Base-by-base conservation (phyloP, 768 basidiomycete genomes). In the Lentinula lateritia region DNA sequence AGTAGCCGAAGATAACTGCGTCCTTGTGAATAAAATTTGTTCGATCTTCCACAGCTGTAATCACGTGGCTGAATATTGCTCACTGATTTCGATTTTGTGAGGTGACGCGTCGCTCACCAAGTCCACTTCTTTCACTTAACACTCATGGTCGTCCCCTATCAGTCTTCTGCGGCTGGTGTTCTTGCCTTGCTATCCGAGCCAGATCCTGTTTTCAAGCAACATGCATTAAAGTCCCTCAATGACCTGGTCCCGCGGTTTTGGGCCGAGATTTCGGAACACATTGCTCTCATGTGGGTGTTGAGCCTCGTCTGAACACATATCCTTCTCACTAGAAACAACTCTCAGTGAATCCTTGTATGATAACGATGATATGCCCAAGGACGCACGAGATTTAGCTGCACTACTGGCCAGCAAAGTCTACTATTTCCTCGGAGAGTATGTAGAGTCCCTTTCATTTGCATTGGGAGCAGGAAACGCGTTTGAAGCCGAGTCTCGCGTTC, bases 351-450 rank as follows among this genome's bases (percentile, higher is more conserved):
- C 88, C 0, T 76, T 99, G 3, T 94, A 96, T 66, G 97, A 98
- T 75, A 85, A 82, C 61, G 80, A 89, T 12, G 84, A 89, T 41
- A 80, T 98, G 7, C 82, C 90, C 0, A 81, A 84, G 64, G 78
- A 86, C 55, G 85, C 89, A 13, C 89, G 91, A 41, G 85, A 91
- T 68, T 83, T 87, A 55, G 95, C 97, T 18, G 93, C 95, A 20
- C 79, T 98, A 55, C 82, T 99, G 34, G 90, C 92, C n/a, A 95
- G 94, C 81, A 98, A 98, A 73, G 92, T 98, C 54, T 98, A 98
- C 75, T 98, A 94, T 76, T 96, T 90, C 81, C 81, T 99, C 53
- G 94, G 92, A 65, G 92, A 93, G 72, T 92, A 96, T 67, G 93
- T 95, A 69, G 97, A 99, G 72, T 93, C 95, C 34, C 83, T 99